Conservation (phyloP, 352 stramenopile species). For the Globisporangium polare region DNA sequence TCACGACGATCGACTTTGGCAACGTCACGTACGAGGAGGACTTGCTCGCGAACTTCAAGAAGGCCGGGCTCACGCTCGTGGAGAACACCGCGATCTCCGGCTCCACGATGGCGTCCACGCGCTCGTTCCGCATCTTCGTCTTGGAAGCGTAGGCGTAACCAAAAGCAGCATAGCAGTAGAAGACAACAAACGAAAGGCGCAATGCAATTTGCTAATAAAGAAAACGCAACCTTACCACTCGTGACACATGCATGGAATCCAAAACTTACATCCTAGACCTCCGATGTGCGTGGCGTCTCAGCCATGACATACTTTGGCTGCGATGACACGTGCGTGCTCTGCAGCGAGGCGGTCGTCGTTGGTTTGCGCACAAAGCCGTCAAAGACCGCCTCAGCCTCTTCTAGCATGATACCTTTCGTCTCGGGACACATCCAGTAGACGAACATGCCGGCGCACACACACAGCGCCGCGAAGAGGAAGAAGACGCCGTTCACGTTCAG, state of each 20-base stretch:
- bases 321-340: slow-evolving; percentile 6
- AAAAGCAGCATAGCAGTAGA: neutral
- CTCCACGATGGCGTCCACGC: slow-evolving; percentile 47
- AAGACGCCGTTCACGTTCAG: slow-evolving; percentile 48
- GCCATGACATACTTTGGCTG: slow-evolving; percentile 16
- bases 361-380: slow-evolving; percentile 9
- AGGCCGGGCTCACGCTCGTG: slow-evolving; percentile 44
- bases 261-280: slow-evolving; percentile 1
- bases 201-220: slow-evolving; percentile 3
- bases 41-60: slow-evolving; percentile 60
- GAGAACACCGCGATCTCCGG: slow-evolving; percentile 62
- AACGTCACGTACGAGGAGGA: slow-evolving; percentile 84
- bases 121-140: slow-evolving; percentile 66
- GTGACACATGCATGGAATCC: neutral
- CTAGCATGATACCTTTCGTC: slow-evolving; percentile 32
- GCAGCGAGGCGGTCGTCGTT: neutral
- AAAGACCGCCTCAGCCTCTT: slow-evolving; percentile 41
- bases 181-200: neutral
- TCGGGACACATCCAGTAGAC: slow-evolving; percentile 41
- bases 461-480: slow-evolving; percentile 42
- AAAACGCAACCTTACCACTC: neutral
- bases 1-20: slow-evolving; percentile 93
- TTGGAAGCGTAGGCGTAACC: slow-evolving; percentile 36
- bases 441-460: slow-evolving; percentile 26
- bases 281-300: slow-evolving; percentile 13